phyloP scores from a whole-genome alignment of 75 land plant genomes.

The Pinus albicaulis region DNA sequence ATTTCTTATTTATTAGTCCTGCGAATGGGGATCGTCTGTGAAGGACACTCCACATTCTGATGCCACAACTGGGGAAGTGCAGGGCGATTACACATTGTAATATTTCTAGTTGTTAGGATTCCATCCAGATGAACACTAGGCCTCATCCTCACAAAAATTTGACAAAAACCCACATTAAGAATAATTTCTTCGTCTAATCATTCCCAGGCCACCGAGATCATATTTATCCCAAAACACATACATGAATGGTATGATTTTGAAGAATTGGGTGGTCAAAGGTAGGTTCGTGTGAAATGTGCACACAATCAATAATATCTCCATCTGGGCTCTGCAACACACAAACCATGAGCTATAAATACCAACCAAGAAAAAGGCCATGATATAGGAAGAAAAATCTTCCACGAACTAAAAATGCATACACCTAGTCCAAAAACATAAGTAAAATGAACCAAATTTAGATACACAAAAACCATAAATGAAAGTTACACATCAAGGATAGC shows the following conservation, averaged over 20 bases:
- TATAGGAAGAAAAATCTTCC: neutral
- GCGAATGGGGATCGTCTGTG: slow-evolving; percentile 73
- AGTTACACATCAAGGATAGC: neutral
- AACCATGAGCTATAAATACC: too few relatives aligned
- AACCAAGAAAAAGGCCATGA: too few relatives aligned
- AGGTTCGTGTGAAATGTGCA: too few relatives aligned
- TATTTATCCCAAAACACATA: neutral
- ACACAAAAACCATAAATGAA: neutral
- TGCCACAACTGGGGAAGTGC: slow-evolving; percentile 64
- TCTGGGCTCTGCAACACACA: too few relatives aligned
- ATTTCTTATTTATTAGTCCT: slow-evolving; percentile 71
- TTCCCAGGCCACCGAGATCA: too few relatives aligned
- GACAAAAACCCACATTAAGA: too few relatives aligned
- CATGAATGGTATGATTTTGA: too few relatives aligned
- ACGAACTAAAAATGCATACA: neutral
- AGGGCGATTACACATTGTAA: slow-evolving; percentile 12
- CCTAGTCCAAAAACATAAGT: neutral
- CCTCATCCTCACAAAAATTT: too few relatives aligned
- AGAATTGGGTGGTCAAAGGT: too few relatives aligned
- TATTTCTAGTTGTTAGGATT: slow-evolving; percentile 36
- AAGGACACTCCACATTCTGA: slow-evolving; percentile 65
- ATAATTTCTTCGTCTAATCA: too few relatives aligned
- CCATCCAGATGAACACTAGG: slow-evolving; percentile 64
- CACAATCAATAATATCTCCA: too few relatives aligned
- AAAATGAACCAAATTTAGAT: neutral